phyloP scores from a whole-genome alignment of 2,329 filamentous ascomycete genomes.

The Diaporthe humulicola region DNA sequence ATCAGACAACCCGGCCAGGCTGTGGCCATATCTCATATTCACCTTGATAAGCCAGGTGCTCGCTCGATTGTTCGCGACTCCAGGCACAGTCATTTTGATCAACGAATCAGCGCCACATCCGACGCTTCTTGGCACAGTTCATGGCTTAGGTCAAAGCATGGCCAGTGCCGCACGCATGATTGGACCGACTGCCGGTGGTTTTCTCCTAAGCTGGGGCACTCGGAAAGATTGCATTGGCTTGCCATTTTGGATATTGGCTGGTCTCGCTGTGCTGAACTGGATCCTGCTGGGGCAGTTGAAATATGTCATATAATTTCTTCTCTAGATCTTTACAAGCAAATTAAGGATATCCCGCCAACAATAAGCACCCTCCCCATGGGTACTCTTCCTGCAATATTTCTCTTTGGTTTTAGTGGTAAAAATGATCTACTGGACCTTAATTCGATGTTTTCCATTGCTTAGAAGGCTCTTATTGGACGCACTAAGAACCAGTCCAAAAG shows the following conservation, averaged over 20 bases:
- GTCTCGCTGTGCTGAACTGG: slow-evolving; percentile 25
- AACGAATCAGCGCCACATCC: slow-evolving; percentile 45
- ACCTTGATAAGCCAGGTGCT: slow-evolving; percentile 43
- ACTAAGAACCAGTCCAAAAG: neutral
- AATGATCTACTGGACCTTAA: too few species aligned
- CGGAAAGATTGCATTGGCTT: slow-evolving; percentile 43
- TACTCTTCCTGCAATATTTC: too few species aligned
- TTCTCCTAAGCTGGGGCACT: slow-evolving; percentile 45
- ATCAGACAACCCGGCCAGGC: slow-evolving; percentile 34
- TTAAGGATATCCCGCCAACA: too few species aligned
- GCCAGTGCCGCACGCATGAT: slow-evolving; percentile 45
- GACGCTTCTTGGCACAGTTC: slow-evolving; percentile 43
- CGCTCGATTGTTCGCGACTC: slow-evolving; percentile 44
- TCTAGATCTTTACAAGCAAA: too few species aligned
- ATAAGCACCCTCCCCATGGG: too few species aligned
- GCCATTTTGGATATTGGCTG: slow-evolving; percentile 42
- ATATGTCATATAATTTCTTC: neutral
- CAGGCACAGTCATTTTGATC: slow-evolving; percentile 45
- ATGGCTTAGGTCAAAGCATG: slow-evolving; percentile 45
- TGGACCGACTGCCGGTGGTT: slow-evolving; percentile 43
- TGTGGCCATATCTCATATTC: slow-evolving; percentile 42
- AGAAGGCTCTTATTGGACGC: neutral
- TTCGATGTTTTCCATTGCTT: neutral
- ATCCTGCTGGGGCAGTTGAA: neutral
- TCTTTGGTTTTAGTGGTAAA: too few species aligned